phyloP scores from a whole-genome alignment of 345 rosid species.

The Erodium maritimum region DNA sequence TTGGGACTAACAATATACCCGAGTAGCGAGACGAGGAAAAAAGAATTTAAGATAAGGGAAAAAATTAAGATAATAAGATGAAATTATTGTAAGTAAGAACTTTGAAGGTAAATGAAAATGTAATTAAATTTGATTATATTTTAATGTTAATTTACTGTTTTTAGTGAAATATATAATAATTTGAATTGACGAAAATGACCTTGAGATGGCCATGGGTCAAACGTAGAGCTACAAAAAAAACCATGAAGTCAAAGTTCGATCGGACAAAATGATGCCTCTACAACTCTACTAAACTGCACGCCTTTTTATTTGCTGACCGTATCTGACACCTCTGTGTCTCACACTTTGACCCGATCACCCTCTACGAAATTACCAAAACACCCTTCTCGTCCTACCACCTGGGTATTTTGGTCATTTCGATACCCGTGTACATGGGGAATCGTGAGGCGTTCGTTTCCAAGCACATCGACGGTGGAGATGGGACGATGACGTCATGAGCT shows the following conservation, averaged over 20 bases:
- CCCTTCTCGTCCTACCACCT: not conserved
- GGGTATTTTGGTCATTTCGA: slow-evolving; percentile 1
- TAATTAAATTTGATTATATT: too few species aligned
- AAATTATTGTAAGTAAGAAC: too few species aligned
- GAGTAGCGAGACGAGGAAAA: too few species aligned
- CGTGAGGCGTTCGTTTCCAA: slow-evolving; percentile 26
- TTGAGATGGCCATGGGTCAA: too few species aligned
- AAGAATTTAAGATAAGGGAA: too few species aligned
- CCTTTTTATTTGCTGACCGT: slow-evolving; percentile 10
- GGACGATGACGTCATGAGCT: slow-evolving; percentile 5
- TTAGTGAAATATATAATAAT: too few species aligned
- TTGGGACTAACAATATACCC: too few species aligned
- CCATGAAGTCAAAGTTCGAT: slow-evolving; percentile 20
- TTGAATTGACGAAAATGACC: not conserved
- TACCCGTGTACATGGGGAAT: slow-evolving; percentile 11
- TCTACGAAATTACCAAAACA: slow-evolving; percentile 14
- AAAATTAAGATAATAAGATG: too few species aligned
- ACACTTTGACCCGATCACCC: slow-evolving; percentile 1
- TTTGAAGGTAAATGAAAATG: too few species aligned
- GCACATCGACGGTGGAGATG: slow-evolving; percentile 14
- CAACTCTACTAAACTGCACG: slow-evolving; percentile 26
- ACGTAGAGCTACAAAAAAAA: not conserved
- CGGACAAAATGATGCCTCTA: slow-evolving; percentile 33
- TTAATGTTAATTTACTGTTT: not conserved
- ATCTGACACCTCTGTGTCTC: not conserved